phyloP scores from a whole-genome alignment of 2,329 filamentous ascomycete species.

The Xylariomycetidae sp. region DNA sequence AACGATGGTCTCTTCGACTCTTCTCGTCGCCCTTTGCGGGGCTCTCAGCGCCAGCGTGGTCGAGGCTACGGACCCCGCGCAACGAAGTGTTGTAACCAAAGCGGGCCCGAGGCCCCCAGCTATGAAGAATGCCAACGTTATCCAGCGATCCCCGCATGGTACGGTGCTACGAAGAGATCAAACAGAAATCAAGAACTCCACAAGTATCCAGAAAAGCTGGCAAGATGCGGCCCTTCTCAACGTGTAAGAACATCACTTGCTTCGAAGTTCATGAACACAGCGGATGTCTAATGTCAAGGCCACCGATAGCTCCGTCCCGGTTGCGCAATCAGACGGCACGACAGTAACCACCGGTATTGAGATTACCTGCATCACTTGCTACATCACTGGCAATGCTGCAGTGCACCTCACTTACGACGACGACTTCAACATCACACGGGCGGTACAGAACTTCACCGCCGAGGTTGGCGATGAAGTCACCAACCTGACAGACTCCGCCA shows the following conservation, averaged over 20 bases:
- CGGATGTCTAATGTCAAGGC: conserved; percentile 5
- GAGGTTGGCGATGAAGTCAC: conserved; percentile 27
- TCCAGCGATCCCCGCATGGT: conserved; percentile 3
- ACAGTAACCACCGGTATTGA: conserved; percentile 26
- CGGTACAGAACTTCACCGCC: conserved; percentile 27
- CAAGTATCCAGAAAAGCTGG: conserved; percentile 34
- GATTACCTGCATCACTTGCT: conserved; percentile 42
- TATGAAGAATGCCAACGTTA: conserved; percentile 1
- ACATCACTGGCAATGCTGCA: conserved; percentile 40
- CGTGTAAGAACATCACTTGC: conserved; percentile 16
- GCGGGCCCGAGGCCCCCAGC: background rate
- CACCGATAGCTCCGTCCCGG: conserved; percentile 3
- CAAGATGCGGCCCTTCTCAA: conserved; percentile 31
- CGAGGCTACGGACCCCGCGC: background rate
- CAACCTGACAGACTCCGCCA: conserved; percentile 26
- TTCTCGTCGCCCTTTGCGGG: background rate
- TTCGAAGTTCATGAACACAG: background rate
- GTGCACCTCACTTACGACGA: conserved; percentile 35
- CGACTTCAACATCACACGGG: conserved; percentile 33
- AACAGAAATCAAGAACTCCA: conserved; percentile 21
- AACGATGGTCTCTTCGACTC: no score
- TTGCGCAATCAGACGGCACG: background rate
- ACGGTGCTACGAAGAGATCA: conserved; percentile 2
- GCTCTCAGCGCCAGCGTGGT: background rate
- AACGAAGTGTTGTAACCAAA: background rate